Base-by-base conservation (phyloP, 306 rosid genomes). In the Malus orientalis region DNA sequence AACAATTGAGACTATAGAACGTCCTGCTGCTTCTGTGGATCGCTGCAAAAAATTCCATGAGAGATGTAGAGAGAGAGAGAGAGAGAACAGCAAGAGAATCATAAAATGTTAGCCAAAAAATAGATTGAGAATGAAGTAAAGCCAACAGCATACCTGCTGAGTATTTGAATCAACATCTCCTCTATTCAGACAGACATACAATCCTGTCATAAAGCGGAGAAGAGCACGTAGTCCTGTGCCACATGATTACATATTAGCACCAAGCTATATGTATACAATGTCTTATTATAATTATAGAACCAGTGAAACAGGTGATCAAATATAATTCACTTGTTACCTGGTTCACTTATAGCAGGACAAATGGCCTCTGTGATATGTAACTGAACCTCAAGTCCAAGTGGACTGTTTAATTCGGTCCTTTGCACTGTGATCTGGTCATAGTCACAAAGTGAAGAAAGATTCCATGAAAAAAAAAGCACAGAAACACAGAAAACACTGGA, bases 301-400 rank as follows among this genome's bases (percentile, higher is more conserved):
- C 54, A 75, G 18, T 61, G 73, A 74, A 78, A 64, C 23, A 74
- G 45, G 69, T 76, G 67, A 60, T 42, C 69, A 49, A 72, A 69
- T 22, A 32, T 36, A 68, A 42, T 54, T 67, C 55, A 66, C 51
- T 38, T 66, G 38, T 71, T 72, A 91, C 98, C 97, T 67, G 98
- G 97, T 85, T 93, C 98, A 65, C 98, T 93, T 84, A 93, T 74
- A 74, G 92, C 97, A 78, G 98, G 97, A 77, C 98, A 93, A 71
- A 93, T 84, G 76, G 97, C 97, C 88, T 91, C 98, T 19, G 90
- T 93, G 75, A 93, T 82, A 81, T 93, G 97, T 74, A 93, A 79
- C 68, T 89, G 94, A 79, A 93, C 95, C 85, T 93, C 98, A 81
- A 93, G 97, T 61, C 98, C 98, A 80, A 93, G 95, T 75, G 98